Evolutionary conservation across 2,329 filamentous ascomycete species (phyloP).

Genomic region (Colletotrichum sp.): DNA sequence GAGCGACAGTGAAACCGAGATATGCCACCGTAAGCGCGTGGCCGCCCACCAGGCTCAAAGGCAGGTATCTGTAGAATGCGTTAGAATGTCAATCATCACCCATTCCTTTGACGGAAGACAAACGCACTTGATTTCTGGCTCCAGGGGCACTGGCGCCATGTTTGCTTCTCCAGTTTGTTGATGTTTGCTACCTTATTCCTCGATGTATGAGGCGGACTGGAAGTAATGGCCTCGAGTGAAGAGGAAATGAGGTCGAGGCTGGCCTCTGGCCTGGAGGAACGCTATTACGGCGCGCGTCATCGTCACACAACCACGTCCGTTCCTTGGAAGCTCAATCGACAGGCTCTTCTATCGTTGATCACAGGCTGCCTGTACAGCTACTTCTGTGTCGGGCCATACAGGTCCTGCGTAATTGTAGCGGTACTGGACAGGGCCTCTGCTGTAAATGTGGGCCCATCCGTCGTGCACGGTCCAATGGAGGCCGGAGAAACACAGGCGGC

Average conservation of each 20-base stretch:
- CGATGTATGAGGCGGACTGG: neutral
- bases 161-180: neutral
- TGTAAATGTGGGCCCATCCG: neutral
- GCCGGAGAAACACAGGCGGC: conserved; percentile 10
- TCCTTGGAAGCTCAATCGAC: conserved; percentile 13
- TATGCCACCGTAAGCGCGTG: conserved; percentile 22
- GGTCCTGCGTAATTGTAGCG: neutral
- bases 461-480: conserved; percentile 5
- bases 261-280: neutral
- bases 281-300: conserved; percentile 11
- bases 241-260: neutral
- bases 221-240: neutral
- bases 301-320: neutral
- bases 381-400: neutral
- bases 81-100: conserved; percentile 6
- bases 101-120: neutral
- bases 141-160: conserved; percentile 29
- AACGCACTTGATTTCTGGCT: conserved; percentile 25
- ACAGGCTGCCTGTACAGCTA: conserved; percentile 2
- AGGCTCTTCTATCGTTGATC: neutral
- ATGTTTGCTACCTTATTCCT: neutral
- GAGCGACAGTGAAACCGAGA: conserved; percentile 23
- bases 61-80: conserved; percentile 17
- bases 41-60: conserved; percentile 18
- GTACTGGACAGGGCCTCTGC: neutral